These are phyloP conservation scores for Tubosaeta sp. DNA, from an alignment of 768 basidiomycete species.

Conservation along the genomic window DNA sequence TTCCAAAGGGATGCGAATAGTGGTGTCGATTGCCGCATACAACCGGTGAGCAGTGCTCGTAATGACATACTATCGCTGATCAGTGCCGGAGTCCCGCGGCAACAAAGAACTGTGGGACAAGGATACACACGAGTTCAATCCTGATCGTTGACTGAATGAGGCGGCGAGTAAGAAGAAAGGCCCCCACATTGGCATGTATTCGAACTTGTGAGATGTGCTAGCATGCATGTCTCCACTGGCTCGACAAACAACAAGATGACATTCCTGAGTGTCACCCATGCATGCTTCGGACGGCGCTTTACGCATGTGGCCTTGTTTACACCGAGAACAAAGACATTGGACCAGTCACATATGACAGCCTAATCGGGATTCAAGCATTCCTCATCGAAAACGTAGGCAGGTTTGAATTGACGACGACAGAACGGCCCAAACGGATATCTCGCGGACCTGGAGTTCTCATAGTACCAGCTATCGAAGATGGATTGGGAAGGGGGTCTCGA, in stretches of 20 bases:
- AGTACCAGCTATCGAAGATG: conserved; percentile 33
- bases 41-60: background rate
- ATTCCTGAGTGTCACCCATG: conserved; percentile 20
- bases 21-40: conserved; percentile 33
- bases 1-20: conserved; percentile 27
- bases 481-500: conserved; percentile 27
- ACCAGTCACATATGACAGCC: conserved; percentile 12
- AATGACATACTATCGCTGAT: background rate
- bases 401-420: conserved; percentile 45
- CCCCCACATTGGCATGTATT: conserved; percentile 26
- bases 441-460: conserved; percentile 30
- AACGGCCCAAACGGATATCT: conserved; percentile 23
- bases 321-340: background rate
- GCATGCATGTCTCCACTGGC: background rate
- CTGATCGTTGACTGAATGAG: conserved; percentile 25
- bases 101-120: conserved; percentile 29
- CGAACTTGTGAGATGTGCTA: conserved; percentile 21
- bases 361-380: conserved; percentile 56
- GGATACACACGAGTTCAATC: conserved; percentile 30
- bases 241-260: conserved; percentile 25
- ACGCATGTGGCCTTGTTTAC: conserved; percentile 16
- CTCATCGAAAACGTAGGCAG: conserved; percentile 50
- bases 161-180: conserved; percentile 14
- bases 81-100: conserved; percentile 5
- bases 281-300: conserved; percentile 31